These are phyloP conservation scores for Silene vulgaris DNA, from an alignment of 179 eudicot species.

Conservation along the genomic window DNA sequence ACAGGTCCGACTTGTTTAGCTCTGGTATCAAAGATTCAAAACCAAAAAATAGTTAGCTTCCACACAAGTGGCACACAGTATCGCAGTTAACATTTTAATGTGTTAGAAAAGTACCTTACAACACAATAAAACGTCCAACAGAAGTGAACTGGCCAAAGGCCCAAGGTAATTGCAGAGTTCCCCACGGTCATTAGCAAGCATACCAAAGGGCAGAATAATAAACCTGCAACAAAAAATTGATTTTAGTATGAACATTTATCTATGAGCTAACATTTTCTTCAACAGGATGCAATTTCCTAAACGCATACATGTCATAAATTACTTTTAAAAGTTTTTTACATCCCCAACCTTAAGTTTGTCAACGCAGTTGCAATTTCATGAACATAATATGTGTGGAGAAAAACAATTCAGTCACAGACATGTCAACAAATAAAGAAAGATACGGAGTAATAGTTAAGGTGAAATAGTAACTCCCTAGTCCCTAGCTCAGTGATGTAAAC, in stretches of 20 bases:
- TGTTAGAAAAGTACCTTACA: slow-evolving; percentile 45
- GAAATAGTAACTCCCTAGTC: too few species aligned
- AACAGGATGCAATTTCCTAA: background rate
- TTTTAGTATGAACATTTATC: slow-evolving; percentile 15
- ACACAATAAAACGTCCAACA: slow-evolving; percentile 61
- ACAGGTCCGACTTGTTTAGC: slow-evolving; percentile 75
- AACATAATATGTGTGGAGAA: background rate
- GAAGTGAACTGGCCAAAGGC: slow-evolving; percentile 81
- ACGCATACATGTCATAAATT: background rate
- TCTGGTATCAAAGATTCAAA: slow-evolving; percentile 35
- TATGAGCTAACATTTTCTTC: background rate
- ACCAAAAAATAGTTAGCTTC: background rate
- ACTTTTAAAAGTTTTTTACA: slow-evolving; percentile 9
- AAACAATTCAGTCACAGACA: background rate
- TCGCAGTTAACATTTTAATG: background rate
- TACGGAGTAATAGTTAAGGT: background rate
- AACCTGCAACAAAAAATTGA: slow-evolving; percentile 47
- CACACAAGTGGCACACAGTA: background rate
- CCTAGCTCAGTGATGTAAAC: background rate
- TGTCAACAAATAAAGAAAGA: background rate
- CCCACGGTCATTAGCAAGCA: slow-evolving; percentile 57
- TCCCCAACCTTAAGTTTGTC: background rate
- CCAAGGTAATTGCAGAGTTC: slow-evolving; percentile 55
- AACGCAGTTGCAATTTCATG: background rate
- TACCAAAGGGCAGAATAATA: slow-evolving; percentile 60